These are phyloP conservation scores for Termitomyces sp. DNA, from an alignment of 768 basidiomycete genomes.

Conservation along the genomic window DNA sequence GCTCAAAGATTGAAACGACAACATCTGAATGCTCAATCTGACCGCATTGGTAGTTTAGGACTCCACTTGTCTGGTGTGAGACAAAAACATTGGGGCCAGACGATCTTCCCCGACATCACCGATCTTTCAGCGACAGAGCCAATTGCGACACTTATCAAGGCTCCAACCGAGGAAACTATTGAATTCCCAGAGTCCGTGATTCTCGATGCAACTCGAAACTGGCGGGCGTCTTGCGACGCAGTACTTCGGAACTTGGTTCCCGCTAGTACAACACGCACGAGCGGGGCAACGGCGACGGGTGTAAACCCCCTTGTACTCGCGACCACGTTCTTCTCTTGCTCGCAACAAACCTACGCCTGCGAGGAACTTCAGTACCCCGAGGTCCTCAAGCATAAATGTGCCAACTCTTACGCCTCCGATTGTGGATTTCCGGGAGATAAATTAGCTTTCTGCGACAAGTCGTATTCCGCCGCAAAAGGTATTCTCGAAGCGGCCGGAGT, in stretches of 20 bases:
- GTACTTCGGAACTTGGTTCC: not conserved
- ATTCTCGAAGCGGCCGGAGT: conserved; percentile 6
- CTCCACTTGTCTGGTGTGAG: no score
- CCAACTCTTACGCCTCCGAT: no score
- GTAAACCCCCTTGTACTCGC: not conserved
- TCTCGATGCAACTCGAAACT: not conserved
- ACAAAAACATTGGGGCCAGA: not conserved
- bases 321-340: not conserved
- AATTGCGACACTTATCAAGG: not conserved
- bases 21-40: not conserved
- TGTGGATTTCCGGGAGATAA: not conserved
- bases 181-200: not conserved
- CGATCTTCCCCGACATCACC: not conserved
- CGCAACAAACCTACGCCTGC: no score
- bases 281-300: not conserved
- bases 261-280: not conserved
- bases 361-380: not conserved
- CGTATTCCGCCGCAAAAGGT: not conserved
- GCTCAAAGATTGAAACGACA: no score
- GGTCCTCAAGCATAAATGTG: not conserved
- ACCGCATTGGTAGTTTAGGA: not conserved
- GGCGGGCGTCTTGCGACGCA: not conserved
- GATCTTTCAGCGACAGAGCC: not conserved
- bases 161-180: not conserved
- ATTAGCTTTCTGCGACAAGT: not conserved